phyloP scores from a whole-genome alignment of 306 rosid genomes.

The Mimosa pudica region DNA sequence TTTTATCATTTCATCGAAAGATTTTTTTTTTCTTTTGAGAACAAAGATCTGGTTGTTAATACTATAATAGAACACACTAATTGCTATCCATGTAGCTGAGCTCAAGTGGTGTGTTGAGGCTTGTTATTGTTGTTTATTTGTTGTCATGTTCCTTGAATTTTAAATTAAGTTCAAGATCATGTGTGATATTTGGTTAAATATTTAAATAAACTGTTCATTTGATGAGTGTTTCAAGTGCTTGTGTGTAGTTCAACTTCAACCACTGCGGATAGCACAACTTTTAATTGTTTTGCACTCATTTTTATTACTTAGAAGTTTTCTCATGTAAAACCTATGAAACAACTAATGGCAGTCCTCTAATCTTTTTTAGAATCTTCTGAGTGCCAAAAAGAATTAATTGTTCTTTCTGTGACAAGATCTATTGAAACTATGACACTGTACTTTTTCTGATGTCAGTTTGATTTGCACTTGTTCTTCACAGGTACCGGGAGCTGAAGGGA shows the following conservation, averaged over 20 bases:
- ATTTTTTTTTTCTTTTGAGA: background rate
- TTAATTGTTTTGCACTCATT: background rate
- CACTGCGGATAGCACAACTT: background rate
- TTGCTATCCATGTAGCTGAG: background rate
- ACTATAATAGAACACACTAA: background rate
- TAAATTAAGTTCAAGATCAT: background rate
- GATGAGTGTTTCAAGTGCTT: background rate
- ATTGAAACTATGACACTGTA: background rate
- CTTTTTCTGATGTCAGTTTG: background rate
- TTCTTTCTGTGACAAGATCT: background rate
- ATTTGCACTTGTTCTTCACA: conserved; percentile 41
- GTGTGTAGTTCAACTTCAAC: background rate
- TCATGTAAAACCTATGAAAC: background rate
- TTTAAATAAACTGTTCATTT: background rate
- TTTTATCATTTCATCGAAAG: background rate
- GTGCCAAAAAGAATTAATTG: background rate
- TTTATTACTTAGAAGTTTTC: background rate
- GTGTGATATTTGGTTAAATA: background rate
- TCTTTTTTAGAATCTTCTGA: background rate
- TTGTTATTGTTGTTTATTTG: background rate
- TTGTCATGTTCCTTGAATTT: background rate
- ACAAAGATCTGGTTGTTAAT: background rate
- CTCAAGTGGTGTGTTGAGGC: background rate
- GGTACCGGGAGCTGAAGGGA: conserved; percentile 97
- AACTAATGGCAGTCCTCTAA: background rate